Base-by-base conservation (phyloP, 106 monocot species). In the Dendrobium huoshanense region DNA sequence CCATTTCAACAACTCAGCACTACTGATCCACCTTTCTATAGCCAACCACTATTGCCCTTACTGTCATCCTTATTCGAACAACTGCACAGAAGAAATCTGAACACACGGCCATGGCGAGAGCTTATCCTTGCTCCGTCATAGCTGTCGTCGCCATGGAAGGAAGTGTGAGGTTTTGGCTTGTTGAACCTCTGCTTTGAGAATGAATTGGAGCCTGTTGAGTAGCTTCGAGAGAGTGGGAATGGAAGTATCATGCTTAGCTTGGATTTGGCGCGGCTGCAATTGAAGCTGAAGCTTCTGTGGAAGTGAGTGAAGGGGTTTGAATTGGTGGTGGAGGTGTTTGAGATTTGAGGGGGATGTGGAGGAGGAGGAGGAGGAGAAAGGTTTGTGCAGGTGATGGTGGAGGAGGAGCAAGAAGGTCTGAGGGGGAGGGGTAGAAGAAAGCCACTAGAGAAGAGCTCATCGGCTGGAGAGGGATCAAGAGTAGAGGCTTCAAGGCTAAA, bases 401-500 rank as follows among this genome's bases (percentile, higher is more conserved):
- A 51, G 10, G 51, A 51, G 2, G 51, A 51, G 10, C n/a, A 22
- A 61, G 61, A 22, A 1, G 2, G 1, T 4, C 1, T 61, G 61
- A 7, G 61, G 22, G n/a, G 61, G 61, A 61, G 19, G 19, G 61
- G 61, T 2, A n/a, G 61, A 61, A 61, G 61, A 61, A 61, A 61
- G 6, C 61, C 61, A 61, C 61, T 61, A 22, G n/a, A 61, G 55
- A 56, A 56, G 55, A 56, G 55, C 15, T 61, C 61, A 61, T 22
- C 22, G n/a, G 61, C 61, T n/a, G 61, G 61, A 22, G n/a, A 61
- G 19, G 61, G 61, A 61, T 61, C 61, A 61, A 61, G 61, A 61
- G 61, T n/a, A 22, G 61, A 61, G 19, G 22, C n/a, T n/a, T 61
- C n/a, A 20, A 10, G 7, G n/a, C 20, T 61, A 3, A 61, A 61